These are phyloP conservation scores for Exophiala sideris DNA, from an alignment of 2,329 filamentous ascomycete genomes.

Conservation along the genomic window DNA sequence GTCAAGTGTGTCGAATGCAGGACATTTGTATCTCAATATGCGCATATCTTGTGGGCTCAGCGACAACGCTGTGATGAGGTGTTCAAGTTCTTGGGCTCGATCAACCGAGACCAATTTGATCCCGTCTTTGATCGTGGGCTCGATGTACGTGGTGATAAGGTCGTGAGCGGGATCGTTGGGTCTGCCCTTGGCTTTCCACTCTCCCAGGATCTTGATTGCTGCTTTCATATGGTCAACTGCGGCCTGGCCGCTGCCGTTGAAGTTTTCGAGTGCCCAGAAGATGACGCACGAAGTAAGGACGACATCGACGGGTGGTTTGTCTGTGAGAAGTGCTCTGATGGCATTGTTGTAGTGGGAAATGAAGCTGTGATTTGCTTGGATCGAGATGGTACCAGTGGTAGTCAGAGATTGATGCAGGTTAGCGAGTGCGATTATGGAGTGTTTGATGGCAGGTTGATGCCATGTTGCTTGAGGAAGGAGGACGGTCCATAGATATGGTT, in stretches of 20 bases:
- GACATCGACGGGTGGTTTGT: conserved; percentile 18
- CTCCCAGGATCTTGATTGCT: conserved; percentile 21
- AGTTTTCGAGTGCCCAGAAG: conserved; percentile 21
- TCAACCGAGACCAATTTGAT: conserved; percentile 10
- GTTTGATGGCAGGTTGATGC: conserved; percentile 22
- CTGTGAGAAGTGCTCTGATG: conserved; percentile 12
- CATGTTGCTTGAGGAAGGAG: conserved; percentile 21
- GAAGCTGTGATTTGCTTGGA: conserved; percentile 9
- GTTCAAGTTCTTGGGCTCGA: conserved; percentile 4
- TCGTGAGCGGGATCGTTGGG: conserved; percentile 10
- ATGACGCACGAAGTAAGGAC: conserved; percentile 18
- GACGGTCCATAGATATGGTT: conserved; percentile 19
- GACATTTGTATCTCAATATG: conserved; percentile 7
- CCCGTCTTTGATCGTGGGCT: conserved; percentile 15
- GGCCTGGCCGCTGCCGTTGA: conserved; percentile 13
- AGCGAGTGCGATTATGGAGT: conserved; percentile 21
- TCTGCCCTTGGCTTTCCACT: conserved; percentile 17
- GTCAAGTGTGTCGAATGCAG: conserved; percentile 10
- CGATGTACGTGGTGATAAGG: conserved; percentile 18
- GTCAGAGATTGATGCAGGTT: conserved; percentile 18
- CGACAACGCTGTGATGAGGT: conserved; percentile 9
- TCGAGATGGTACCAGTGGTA: neutral
- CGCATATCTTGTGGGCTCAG: conserved; percentile 10
- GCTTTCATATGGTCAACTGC: conserved; percentile 20
- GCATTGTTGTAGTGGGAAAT: conserved; percentile 21